A percentile compares a stretch with the other conserved stretches of the same genome.
Conservation (phyloP, 2,329 filamentous ascomycete species). For the Cladosporium colombiae region DNA sequence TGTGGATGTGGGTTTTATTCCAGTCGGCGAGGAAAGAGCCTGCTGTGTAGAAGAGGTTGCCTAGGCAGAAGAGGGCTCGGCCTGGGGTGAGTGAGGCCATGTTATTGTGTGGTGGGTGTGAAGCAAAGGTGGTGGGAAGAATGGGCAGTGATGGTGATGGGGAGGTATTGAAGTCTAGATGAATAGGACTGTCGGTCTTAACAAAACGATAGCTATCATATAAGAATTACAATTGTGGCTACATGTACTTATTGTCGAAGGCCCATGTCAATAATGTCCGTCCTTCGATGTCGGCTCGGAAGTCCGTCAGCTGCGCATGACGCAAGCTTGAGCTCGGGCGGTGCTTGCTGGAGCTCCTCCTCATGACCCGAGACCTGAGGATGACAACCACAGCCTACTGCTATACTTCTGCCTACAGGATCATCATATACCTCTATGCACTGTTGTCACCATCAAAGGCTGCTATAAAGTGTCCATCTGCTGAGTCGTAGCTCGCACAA, state of each 20-base stretch:
- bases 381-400: not conserved
- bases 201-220: not conserved
- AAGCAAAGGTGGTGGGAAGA: no score
- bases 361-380: not conserved
- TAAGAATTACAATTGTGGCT: not conserved
- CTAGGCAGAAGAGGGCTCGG: constrained; percentile 35
- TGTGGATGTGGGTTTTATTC: constrained; percentile 49
- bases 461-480: not conserved
- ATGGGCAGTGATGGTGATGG: not conserved
- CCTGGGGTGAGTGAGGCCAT: constrained; percentile 29
- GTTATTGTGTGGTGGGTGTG: no score
- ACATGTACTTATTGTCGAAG: not conserved
- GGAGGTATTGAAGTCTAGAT: not conserved
- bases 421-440: constrained; percentile 1
- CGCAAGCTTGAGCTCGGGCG: not conserved
- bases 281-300: not conserved
- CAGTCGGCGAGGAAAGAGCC: constrained; percentile 41
- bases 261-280: not conserved
- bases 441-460: not conserved
- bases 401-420: constrained; percentile 2
- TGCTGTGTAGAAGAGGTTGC: constrained; percentile 35
- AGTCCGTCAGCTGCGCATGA: not conserved
- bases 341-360: not conserved
- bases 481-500: not conserved
- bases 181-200: not conserved